phyloP scores from a whole-genome alignment of 768 basidiomycete species.

The Tylopilus sp. region DNA sequence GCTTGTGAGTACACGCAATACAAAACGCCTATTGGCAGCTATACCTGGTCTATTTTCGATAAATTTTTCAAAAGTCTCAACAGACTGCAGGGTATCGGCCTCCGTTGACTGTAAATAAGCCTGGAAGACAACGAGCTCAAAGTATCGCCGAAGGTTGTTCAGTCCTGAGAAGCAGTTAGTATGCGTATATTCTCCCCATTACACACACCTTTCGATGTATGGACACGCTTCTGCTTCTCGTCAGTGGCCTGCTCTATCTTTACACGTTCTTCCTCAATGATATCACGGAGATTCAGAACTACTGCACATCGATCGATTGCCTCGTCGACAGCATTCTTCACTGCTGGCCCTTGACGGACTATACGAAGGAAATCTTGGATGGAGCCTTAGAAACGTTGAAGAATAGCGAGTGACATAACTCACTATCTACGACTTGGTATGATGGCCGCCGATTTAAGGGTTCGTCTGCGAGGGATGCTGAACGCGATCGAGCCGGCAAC shows the following conservation, averaged over 20 bases:
- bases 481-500: constrained; percentile 37
- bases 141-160: constrained; percentile 80
- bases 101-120: constrained; percentile 80
- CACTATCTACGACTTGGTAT: constrained; percentile 89
- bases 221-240: constrained; percentile 59
- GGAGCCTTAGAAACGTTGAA: constrained; percentile 1
- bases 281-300: constrained; percentile 81
- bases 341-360: constrained; percentile 77
- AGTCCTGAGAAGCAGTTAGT: constrained; percentile 46
- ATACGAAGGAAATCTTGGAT: constrained; percentile 74
- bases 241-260: constrained; percentile 75
- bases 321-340: constrained; percentile 84
- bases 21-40: constrained; percentile 1
- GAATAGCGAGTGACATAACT: constrained; percentile 17
- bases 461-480: constrained; percentile 33
- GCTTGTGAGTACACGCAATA: not conserved
- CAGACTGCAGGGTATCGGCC: constrained; percentile 74
- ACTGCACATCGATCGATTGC: constrained; percentile 84
- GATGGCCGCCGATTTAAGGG: constrained; percentile 49
- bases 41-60: constrained; percentile 82
- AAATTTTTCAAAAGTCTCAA: constrained; percentile 77
- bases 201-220: constrained; percentile 66
- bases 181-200: not conserved
- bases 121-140: constrained; percentile 84
- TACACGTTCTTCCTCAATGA: constrained; percentile 81